Percentiles rank a stretch among this genome's conserved stretches.
Conservation (phyloP, 768 basidiomycete genomes). For the Rhodotorula paludigena region DNA sequence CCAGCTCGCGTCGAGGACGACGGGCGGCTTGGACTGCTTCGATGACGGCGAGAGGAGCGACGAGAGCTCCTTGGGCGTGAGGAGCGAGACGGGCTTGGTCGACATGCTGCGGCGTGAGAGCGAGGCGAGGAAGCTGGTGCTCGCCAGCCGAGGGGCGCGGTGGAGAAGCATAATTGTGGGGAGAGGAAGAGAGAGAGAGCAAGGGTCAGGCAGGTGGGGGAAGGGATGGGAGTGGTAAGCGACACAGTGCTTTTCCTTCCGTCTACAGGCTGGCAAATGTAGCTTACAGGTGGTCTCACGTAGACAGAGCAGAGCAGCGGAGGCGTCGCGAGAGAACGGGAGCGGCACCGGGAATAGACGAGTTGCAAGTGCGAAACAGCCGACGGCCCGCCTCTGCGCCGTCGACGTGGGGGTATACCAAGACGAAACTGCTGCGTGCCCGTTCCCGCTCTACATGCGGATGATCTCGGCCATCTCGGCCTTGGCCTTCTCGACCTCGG, state of each 20-base stretch:
- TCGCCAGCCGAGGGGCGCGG: not conserved
- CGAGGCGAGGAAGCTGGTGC: too few species aligned
- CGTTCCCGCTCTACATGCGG: constrained; percentile 17
- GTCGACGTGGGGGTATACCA: not conserved
- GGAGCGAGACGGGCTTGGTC: constrained; percentile 40
- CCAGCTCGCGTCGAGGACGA: constrained; percentile 73
- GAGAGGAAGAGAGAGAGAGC: too few species aligned
- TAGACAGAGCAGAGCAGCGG: too few species aligned
- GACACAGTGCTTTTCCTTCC: too few species aligned
- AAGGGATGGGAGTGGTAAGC: too few species aligned
- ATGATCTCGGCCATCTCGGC: constrained; percentile 26
- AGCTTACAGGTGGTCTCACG: too few species aligned
- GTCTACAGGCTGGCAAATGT: too few species aligned
- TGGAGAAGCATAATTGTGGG: not conserved
- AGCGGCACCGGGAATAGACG: too few species aligned
- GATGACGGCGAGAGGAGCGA: constrained; percentile 48
- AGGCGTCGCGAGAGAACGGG: too few species aligned
- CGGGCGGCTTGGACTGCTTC: constrained; percentile 25
- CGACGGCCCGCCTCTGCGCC: not conserved
- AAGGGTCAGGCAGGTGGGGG: too few species aligned
- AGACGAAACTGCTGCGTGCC: not conserved
- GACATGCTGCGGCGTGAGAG: not conserved
- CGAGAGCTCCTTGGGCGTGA: constrained; percentile 47
- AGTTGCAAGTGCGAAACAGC: too few species aligned
- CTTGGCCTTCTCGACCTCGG: constrained; percentile 15